Percentiles rank a stretch among this genome's conserved stretches.
Evolutionary conservation across 2,329 filamentous ascomycete genomes (phyloP).

Genomic region (Triangularia verruculosa): DNA sequence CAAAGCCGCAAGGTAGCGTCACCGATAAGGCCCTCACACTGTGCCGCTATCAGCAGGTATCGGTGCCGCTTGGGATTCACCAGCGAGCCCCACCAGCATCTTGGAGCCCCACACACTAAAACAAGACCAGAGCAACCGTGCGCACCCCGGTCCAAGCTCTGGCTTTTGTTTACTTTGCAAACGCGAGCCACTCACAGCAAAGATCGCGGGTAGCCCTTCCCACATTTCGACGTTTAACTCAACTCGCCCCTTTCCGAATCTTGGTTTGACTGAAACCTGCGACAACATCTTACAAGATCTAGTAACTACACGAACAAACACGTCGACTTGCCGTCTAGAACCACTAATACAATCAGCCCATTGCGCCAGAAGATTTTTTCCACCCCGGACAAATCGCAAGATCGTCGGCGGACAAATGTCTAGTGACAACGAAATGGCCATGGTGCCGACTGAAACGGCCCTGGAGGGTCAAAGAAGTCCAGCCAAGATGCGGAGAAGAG

Average conservation of each 20-base stretch:
- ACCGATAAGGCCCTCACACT: conserved; percentile 1
- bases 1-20: conserved; percentile 3
- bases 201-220: conserved; percentile 14
- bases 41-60: background rate
- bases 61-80: background rate
- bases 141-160: conserved; percentile 11
- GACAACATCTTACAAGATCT: background rate
- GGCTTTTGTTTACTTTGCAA: conserved; percentile 31
- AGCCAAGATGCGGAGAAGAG: conserved; percentile 58
- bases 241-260: conserved; percentile 8
- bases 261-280: background rate
- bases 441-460: conserved; percentile 29
- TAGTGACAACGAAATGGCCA: conserved; percentile 21
- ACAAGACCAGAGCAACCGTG: background rate
- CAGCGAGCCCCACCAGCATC: conserved; percentile 10
- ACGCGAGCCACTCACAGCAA: conserved; percentile 28
- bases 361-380: conserved; percentile 37
- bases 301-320: background rate
- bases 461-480: conserved; percentile 52
- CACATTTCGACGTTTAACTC: conserved; percentile 15
- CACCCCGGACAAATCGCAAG: conserved; percentile 33
- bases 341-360: background rate
- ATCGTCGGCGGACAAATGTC: conserved; percentile 21
- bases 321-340: background rate
- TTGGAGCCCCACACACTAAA: background rate